phyloP scores from a whole-genome alignment of 2,329 filamentous ascomycete genomes.

The Cyanodermella asteris region DNA sequence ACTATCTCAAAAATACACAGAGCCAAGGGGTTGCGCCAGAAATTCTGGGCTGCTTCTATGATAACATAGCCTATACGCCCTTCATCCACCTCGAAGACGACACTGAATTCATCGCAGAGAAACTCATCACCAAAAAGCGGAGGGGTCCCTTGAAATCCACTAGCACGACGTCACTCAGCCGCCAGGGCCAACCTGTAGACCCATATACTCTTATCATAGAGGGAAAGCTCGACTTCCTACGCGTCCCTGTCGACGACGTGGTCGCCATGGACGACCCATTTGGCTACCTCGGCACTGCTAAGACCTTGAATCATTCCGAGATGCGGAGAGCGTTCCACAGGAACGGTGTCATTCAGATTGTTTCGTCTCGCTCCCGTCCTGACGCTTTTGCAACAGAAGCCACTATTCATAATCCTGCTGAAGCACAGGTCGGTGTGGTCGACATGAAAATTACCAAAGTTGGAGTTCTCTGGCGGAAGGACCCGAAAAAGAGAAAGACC shows the following conservation, averaged over 20 bases:
- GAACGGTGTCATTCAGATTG: constrained; percentile 80
- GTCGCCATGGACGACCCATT: constrained; percentile 87
- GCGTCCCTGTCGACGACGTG: constrained; percentile 75
- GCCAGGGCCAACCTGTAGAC: constrained; percentile 69
- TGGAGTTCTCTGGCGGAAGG: constrained; percentile 83
- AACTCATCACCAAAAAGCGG: constrained; percentile 49
- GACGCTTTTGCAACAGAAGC: constrained; percentile 88
- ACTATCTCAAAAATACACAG: constrained; percentile 87
- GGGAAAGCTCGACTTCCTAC: constrained; percentile 57
- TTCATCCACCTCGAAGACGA: constrained; percentile 97
- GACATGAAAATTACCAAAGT: constrained; percentile 97
- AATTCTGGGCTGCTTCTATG: constrained; percentile 87
- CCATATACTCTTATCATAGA: constrained; percentile 90
- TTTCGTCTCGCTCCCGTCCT: constrained; percentile 78
- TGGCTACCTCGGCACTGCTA: constrained; percentile 57
- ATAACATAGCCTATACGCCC: constrained; percentile 94
- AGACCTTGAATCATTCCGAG: constrained; percentile 55
- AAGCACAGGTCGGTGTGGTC: constrained; percentile 77
- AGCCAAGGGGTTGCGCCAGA: constrained; percentile 87
- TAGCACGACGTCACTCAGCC: constrained; percentile 40
- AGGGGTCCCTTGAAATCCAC: constrained; percentile 47
- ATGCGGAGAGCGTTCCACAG: constrained; percentile 78
- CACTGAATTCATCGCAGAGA: constrained; percentile 53
- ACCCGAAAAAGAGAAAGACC: constrained; percentile 78
- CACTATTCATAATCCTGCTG: constrained; percentile 62